These are phyloP conservation scores for Pseudozyma sp. DNA, from an alignment of 1,284 basidiomycete species.

Conservation along the genomic window DNA sequence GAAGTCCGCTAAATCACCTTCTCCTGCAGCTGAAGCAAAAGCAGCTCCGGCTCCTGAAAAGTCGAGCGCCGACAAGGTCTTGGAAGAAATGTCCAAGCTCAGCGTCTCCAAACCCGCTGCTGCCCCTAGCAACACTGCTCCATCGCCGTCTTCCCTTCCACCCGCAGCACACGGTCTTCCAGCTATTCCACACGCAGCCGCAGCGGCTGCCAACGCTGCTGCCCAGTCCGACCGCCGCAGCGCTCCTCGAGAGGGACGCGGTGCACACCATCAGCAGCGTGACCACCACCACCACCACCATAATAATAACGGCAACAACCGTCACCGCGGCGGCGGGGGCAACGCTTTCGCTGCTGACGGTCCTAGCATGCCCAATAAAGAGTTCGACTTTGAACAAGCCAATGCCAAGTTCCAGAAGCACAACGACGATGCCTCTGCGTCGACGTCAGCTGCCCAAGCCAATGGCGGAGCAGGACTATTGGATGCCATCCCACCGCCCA, in stretches of 20 bases:
- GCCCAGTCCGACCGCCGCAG: slow-evolving; percentile 26
- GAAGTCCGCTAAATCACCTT: slow-evolving; percentile 10
- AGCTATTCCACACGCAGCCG: slow-evolving; percentile 54
- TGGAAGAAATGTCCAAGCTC: slow-evolving; percentile 58
- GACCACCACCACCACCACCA: slow-evolving; percentile 6
- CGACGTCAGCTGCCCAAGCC: not conserved
- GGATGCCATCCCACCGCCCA: slow-evolving; percentile 60
- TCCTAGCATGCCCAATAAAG: slow-evolving; percentile 51
- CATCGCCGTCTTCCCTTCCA: slow-evolving; percentile 34
- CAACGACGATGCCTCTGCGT: slow-evolving; percentile 3
- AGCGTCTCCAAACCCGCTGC: slow-evolving; percentile 38
- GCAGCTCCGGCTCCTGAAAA: slow-evolving; percentile 22
- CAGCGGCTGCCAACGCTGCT: slow-evolving; percentile 42
- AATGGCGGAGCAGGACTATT: slow-evolving; percentile 32
- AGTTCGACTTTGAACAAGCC: slow-evolving; percentile 67
- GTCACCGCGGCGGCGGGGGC: not conserved
- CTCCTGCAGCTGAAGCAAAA: slow-evolving; percentile 21
- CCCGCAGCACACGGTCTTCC: slow-evolving; percentile 43
- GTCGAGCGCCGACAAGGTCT: slow-evolving; percentile 50
- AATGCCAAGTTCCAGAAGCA: slow-evolving; percentile 66
- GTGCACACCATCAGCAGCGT: not conserved
- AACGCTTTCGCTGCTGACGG: slow-evolving; percentile 10
- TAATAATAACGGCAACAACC: slow-evolving; percentile 1
- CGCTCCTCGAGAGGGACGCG: slow-evolving; percentile 6
- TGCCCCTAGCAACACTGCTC: slow-evolving; percentile 7